Evolutionary conservation across 108 stramenopile species (phyloP), one percentile per base, ranked within the genome.

Genomic region (Discostella stelligeroides): DNA sequence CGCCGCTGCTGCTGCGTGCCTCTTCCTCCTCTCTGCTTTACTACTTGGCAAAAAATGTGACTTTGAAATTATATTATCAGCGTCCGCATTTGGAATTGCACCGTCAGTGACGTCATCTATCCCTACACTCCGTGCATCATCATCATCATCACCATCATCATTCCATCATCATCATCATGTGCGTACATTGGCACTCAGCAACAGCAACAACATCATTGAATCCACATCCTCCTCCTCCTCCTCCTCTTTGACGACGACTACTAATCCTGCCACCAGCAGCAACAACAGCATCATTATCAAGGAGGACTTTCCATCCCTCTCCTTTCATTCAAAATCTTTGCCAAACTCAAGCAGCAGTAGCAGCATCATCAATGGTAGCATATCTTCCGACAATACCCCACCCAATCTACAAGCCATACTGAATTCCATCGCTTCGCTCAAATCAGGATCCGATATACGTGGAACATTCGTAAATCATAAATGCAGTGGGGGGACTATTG

Each of bases 401-500:
- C 90, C 90, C 20, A 84, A 81, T 30, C 76, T 92, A 8, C 72
- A 73, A 27, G 56, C 63, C 10, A 67, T 92, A 17, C 24, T 73
- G 0, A 53, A 74, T 7, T 80, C 76, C 8, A 46, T 92, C 0
- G 41, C 65, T 7, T 63, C 78, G 24, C 64, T 92, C 4, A 80
- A 83, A 29, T 82, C 80, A n/a, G 87, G 87, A 20, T 79, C 77
- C 5, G 91, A 92, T 63, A 66, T 92, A 63, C 81, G 91, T 29
- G 91, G 91, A 14, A 63, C 59, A 28, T 54, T 14, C 14, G 27
- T 28, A 6, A 70, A 74, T 46, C 85, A 86, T 64, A 63, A 70
- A 38, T 54, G 68, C 1, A 61, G 80, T 15, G 90, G 88, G 2
- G 78, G 78, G 0, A 78, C 66, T 4, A 66, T 89, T 30, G 75